Percentiles rank a stretch among this genome's conserved stretches.
Conservation (phyloP, 2,329 filamentous ascomycete species). For the Arthrobotrys musiformis region DNA sequence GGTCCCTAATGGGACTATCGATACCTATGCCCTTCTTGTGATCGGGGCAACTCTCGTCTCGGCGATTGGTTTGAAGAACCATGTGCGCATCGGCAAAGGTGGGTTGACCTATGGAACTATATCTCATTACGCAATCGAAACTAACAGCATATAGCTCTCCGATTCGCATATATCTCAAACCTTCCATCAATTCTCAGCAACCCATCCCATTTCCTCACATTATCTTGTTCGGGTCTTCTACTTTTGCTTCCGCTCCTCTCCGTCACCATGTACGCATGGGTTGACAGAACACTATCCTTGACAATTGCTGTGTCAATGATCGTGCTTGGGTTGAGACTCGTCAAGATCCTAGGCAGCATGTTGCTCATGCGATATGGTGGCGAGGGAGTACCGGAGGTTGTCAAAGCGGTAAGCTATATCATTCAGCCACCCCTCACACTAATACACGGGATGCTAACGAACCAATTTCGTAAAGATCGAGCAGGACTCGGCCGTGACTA, state of each 20-base stretch:
- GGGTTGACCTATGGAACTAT: constrained; percentile 66
- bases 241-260: constrained; percentile 84
- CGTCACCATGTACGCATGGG: constrained; percentile 80
- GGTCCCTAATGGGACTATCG: constrained; percentile 79
- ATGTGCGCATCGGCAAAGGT: constrained; percentile 85
- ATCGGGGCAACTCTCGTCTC: constrained; percentile 75
- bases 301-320: constrained; percentile 91
- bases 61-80: constrained; percentile 70
- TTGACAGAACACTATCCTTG: constrained; percentile 83
- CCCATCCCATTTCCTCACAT: constrained; percentile 91
- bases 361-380: constrained; percentile 87
- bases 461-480: constrained; percentile 71
- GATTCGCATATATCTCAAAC: constrained; percentile 81
- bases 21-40: constrained; percentile 82
- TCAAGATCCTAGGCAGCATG: constrained; percentile 89
- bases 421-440: neutral
- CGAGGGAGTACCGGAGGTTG: constrained; percentile 59
- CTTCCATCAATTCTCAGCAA: constrained; percentile 90
- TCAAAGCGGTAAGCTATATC: constrained; percentile 49
- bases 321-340: constrained; percentile 81
- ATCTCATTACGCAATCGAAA: neutral
- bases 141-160: constrained; percentile 60
- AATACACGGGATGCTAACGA: neutral
- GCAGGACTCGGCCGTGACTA: constrained; percentile 77
- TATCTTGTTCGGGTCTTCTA: constrained; percentile 84